phyloP scores from a whole-genome alignment of 2,329 filamentous ascomycete genomes.

The Graphilbum fragrans region DNA sequence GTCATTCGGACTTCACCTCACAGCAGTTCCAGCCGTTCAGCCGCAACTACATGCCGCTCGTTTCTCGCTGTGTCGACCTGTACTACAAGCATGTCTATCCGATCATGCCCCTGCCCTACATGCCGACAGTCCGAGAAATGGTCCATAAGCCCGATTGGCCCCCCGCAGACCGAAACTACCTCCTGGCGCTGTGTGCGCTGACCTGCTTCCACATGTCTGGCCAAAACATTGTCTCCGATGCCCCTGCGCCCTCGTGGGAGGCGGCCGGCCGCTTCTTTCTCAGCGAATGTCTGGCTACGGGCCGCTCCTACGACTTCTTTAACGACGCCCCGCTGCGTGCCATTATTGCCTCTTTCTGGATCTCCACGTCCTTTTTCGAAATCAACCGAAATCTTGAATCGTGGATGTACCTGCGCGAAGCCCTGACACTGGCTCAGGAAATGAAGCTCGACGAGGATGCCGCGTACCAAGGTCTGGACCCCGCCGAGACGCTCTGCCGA shows the following conservation, averaged over 20 bases:
- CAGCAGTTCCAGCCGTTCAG: constrained; percentile 28
- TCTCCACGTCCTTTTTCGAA: constrained; percentile 48
- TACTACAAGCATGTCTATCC: constrained; percentile 52
- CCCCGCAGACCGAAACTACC: constrained; percentile 27
- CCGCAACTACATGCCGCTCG: constrained; percentile 31
- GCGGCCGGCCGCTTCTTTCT: constrained; percentile 41
- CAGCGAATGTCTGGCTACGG: constrained; percentile 43
- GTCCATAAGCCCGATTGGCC: constrained; percentile 26
- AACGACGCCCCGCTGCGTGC: constrained; percentile 41
- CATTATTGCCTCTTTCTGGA: constrained; percentile 51
- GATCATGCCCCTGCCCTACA: constrained; percentile 50
- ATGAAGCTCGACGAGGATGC: constrained; percentile 46
- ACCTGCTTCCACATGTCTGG: constrained; percentile 37
- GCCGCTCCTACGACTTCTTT: constrained; percentile 44
- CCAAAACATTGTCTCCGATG: constrained; percentile 24
- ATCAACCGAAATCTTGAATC: constrained; percentile 49
- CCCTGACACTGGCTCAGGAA: constrained; percentile 46
- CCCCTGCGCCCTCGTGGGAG: constrained; percentile 29
- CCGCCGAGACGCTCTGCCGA: constrained; percentile 38
- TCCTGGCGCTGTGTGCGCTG: constrained; percentile 46
- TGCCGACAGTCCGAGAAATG: constrained; percentile 39
- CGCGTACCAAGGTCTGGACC: constrained; percentile 34
- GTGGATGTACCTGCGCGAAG: constrained; percentile 50
- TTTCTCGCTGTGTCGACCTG: constrained; percentile 45
- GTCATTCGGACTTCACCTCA: constrained; percentile 24